A percentile compares a stretch with the other conserved stretches of the same genome.
Conservation (phyloP, 345 rosid genomes). For the Hypericum androsaemum region DNA sequence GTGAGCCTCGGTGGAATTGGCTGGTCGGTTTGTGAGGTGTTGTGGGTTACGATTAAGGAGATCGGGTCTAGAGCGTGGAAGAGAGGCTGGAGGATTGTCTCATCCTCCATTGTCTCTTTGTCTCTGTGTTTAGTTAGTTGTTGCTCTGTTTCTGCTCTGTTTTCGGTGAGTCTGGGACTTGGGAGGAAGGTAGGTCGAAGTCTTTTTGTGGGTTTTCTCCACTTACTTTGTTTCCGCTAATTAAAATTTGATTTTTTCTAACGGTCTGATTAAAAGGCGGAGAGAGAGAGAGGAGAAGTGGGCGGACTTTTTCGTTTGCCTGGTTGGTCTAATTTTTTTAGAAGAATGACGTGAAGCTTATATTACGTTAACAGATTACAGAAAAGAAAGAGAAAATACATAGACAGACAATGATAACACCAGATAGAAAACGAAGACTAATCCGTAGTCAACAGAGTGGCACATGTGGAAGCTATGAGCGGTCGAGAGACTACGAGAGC, state of each 20-base stretch:
- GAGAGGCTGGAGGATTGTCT: constrained; percentile 20
- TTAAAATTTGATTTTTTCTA: constrained; percentile 16
- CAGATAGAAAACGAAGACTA: too few relatives aligned
- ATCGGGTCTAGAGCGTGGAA: constrained; percentile 42
- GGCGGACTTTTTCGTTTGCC: too few relatives aligned
- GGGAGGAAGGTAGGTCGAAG: not conserved
- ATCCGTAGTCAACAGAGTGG: too few relatives aligned
- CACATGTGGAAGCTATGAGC: too few relatives aligned
- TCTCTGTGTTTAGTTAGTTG: not conserved
- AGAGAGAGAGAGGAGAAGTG: constrained; percentile 16
- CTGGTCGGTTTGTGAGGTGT: constrained; percentile 21
- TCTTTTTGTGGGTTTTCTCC: constrained; percentile 4
- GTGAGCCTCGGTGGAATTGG: constrained; percentile 42
- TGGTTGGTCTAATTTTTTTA: too few relatives aligned
- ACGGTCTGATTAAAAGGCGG: constrained; percentile 35
- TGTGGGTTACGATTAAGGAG: constrained; percentile 60
- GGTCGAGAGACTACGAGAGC: too few relatives aligned
- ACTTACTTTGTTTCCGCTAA: constrained; percentile 11
- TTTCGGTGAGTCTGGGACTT: too few relatives aligned
- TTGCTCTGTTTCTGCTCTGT: too few relatives aligned
- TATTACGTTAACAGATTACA: too few relatives aligned
- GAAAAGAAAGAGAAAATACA: too few relatives aligned
- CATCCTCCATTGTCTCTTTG: constrained; percentile 26
- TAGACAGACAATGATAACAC: too few relatives aligned
- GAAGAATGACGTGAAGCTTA: too few relatives aligned